Evolutionary conservation across 2,329 filamentous ascomycete genomes (phyloP), one percentile per base, ranked within the genome.

Genomic region (Fusarium sp.): DNA sequence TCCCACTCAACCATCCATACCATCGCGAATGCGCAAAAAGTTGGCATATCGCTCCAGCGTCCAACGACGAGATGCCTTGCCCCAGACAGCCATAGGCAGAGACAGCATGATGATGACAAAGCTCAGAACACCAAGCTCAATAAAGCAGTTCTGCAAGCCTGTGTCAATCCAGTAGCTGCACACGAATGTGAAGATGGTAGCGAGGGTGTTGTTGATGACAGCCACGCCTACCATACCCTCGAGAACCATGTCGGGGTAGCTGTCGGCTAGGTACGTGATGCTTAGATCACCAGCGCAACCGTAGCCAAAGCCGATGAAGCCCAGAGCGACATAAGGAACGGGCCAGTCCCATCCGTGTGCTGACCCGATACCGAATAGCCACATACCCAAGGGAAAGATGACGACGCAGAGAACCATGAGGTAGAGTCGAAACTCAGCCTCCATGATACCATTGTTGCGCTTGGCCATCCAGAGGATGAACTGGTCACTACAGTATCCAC

Each of bases 141-240:
- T 84, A 58, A 87, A 87, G 6, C 82, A 83, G 61, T 84, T 78
- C 33, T 80, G 72, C 13, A 85, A 70, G 2, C 83, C 83, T 0
- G 80, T 79, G 42, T 82, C 81, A 28, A 88, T 76, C 85, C 85
- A 88, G 63, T 80, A 77, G 63, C 79, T 80, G 10, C 83, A 81
- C 1, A 81, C 80, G 63, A 88, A 88, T 1, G 85, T 87, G 63
- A 88, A 86, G 57, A 87, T 78, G 71, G 83, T 84, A 11, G 83
- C 85, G 18, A 88, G 77, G 4, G 81, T 83, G 73, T 88, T 88
- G 75, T 88, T 88, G 74, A 88, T 86, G 21, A 87, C 84, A 4
- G 84, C 82, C 2, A 88, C 85, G 8, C 85, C 85, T 3, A 87
- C 86, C 85, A 88, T 88, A 28, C 86, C 86, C 68, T 88, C 85